Evolutionary conservation across 2,329 filamentous ascomycete species (phyloP), one percentile per base, ranked within the genome.

Genomic region (Gnomoniopsis smithogilvyi): DNA sequence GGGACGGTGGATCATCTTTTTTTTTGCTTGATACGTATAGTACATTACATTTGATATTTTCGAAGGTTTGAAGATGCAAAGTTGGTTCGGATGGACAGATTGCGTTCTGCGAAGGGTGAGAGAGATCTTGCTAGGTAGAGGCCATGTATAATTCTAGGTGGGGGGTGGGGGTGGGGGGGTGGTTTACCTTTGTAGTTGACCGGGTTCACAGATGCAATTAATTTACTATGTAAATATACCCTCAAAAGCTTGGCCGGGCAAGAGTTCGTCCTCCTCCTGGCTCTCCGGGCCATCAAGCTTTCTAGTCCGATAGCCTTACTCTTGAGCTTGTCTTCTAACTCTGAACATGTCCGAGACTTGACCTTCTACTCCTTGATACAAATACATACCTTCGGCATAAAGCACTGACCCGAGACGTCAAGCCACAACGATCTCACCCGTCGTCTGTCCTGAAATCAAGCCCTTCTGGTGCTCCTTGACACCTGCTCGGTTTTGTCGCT

Each of bases 401-500:
- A n/a, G n/a, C n/a, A n/a, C n/a, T n/a, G n/a, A n/a, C n/a, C n/a
- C n/a, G n/a, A 48, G 21, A 49, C 7, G 19, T 49, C 47, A 30
- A 19, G 22, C 47, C 14, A 49, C 14, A 17, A 33, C 47, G 24
- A 49, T 11, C 17, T 24, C 36, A 15, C 21, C n/a, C n/a, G n/a
- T n/a, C n/a, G n/a, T n/a, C 7, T 19, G 11, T 50, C 21, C 26
- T 33, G 24, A 50, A 17, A n/a, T 15, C 30, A 34, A 14, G 8
- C 38, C 26, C 19, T 21, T 21, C 33, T 52, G 17, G 47, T n/a
- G n/a, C 38, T 6, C 21, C 56, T 53, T 58, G 56, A 58, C 33
- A 54, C 56, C 51, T 22, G n/a, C 48, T 12, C 19, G 19, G 51
- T 59, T 51, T 56, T 59, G 52, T 59, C 51, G 57, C 57, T 56